Evolutionary conservation across 192 early-diverging fungal genomes (phyloP).

Genomic region (Podila minutissima): DNA sequence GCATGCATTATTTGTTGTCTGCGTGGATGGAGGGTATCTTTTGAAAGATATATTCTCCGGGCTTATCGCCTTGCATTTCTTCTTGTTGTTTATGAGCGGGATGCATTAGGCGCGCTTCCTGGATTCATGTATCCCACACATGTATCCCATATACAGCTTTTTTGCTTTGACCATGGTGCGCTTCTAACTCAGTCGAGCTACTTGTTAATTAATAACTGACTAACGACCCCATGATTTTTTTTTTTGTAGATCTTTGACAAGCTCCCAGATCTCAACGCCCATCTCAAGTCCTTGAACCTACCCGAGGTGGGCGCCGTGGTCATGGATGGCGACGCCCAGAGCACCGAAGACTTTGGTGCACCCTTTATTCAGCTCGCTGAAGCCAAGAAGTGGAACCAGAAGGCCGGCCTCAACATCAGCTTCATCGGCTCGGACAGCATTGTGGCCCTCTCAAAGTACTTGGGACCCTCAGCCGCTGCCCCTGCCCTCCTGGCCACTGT

Average conservation of each 20-base stretch:
- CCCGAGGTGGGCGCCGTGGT: conserved; percentile 35
- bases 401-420: conserved; percentile 28
- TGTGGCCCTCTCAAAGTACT: neutral
- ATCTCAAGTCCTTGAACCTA: conserved; percentile 15
- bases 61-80: no score
- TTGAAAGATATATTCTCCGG: no score
- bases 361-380: conserved; percentile 40
- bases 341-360: conserved; percentile 31
- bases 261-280: conserved; percentile 12
- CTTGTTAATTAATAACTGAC: no score
- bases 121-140: no score
- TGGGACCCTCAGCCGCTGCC: neutral
- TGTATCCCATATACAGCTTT: no score
- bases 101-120: no score
- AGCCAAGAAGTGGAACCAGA: conserved; percentile 33
- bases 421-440: conserved; percentile 25
- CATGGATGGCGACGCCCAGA: conserved; percentile 45
- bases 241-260: conserved; percentile 34
- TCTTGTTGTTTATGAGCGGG: no score
- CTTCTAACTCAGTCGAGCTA: no score
- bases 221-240: no score
- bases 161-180: no score
- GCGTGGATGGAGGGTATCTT: no score
- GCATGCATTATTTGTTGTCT: no score
- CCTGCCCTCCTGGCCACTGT: conserved; percentile 28